Base-by-base conservation (phyloP, 2,329 filamentous ascomycete species). In the Xylariaceae sp. region DNA sequence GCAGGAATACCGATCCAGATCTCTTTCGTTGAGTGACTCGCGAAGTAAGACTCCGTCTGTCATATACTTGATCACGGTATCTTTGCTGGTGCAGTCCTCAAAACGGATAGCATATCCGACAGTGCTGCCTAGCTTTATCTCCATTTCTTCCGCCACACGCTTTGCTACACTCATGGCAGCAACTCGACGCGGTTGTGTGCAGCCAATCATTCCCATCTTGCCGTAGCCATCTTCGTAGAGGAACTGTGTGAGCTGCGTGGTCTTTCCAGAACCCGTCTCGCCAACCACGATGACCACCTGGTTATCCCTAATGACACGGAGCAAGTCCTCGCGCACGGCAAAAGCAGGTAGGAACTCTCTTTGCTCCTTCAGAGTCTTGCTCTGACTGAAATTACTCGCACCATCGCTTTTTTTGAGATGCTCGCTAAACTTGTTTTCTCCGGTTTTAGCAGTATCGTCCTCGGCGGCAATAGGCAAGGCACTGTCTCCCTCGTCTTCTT, bases 141-240 rank as follows among this genome's bases (percentile, higher is more conserved):
- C 87, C 94, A 98, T 98, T 68, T 98, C 93, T 67, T 98, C 93
- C 43, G 88, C 89, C 30, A 98, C 93, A 72, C 93, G 89, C 64
- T 97, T 97, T 2, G 93, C 93, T 19, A 98, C 93, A 67, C 90
- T 96, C 93, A 98, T 98, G 17, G 93, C 93, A 18, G 93, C 93
- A 26, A 98, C 94, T 73, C 93, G 87, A 56, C 93, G 81, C 39
- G 93, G 93, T 54, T 98, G 93, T 1, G 93, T 98, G 61, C 93
- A 98, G 4, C 89, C 91, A 54, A 98, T 97, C 76, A 96, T 83
- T 37, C 93, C 93, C 24, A 76, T 69, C 41, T 85, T 85, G 12
- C 84, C 88, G 61, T 96, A 98, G 1, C 94, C 94, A 56, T 97
- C 93, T 64, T 98, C 93, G 59, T 94, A 82, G 9, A 98, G 72